Evolutionary conservation across 2,329 filamentous ascomycete genomes (phyloP).

Genomic region (Verruconis gallopava): DNA sequence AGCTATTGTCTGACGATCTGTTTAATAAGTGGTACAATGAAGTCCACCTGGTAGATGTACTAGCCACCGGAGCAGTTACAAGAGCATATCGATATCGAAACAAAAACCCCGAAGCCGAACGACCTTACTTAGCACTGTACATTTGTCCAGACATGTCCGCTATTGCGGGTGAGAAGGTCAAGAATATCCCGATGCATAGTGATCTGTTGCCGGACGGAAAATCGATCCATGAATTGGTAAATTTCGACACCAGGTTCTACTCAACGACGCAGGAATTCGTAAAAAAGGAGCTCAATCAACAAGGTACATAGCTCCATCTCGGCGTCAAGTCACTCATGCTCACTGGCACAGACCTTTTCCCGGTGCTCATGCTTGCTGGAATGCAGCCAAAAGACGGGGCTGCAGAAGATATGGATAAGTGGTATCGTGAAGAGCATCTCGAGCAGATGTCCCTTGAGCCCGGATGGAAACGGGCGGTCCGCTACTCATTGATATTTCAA

Average conservation of each 20-base stretch:
- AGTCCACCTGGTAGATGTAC: slow-evolving; percentile 16
- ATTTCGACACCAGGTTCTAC: slow-evolving; percentile 16
- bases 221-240: slow-evolving; percentile 14
- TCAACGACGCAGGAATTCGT: slow-evolving; percentile 15
- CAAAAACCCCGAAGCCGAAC: slow-evolving; percentile 14
- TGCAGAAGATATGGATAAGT: slow-evolving; percentile 18
- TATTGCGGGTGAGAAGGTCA: slow-evolving; percentile 14
- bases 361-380: slow-evolving; percentile 17
- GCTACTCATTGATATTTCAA: slow-evolving; percentile 15
- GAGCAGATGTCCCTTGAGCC: slow-evolving; percentile 20
- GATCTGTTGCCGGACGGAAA: slow-evolving; percentile 13
- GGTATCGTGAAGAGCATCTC: slow-evolving; percentile 23
- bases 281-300: slow-evolving; percentile 11
- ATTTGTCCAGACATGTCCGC: slow-evolving; percentile 16
- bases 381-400: slow-evolving; percentile 18
- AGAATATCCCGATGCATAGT: slow-evolving; percentile 14
- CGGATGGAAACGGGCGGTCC: slow-evolving; percentile 18
- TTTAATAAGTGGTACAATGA: slow-evolving; percentile 18
- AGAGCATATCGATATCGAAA: slow-evolving; percentile 16
- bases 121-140: slow-evolving; percentile 17
- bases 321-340: not conserved
- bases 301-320: slow-evolving; percentile 13
- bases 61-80: slow-evolving; percentile 14
- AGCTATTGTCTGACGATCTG: slow-evolving; percentile 14
- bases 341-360: slow-evolving; percentile 12